Evolutionary conservation across 495 filamentous ascomycete species (phyloP), one percentile per base, ranked within the genome.

Genomic region (Lophiotrema nucula): DNA sequence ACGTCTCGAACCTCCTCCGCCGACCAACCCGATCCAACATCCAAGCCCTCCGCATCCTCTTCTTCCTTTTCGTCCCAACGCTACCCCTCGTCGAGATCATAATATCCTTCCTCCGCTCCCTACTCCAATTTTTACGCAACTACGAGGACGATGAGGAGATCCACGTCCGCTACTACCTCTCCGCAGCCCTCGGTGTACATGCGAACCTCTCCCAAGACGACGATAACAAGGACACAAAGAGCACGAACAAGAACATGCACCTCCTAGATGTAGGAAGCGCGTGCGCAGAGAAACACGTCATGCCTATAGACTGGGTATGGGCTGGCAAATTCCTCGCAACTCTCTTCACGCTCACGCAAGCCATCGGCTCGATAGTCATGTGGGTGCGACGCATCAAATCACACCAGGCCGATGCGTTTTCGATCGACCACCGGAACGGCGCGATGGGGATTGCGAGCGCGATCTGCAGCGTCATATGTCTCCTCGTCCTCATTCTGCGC

Each of bases 291-390:
- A 31, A 52, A 18, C 28, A 11, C 12, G 18, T 35, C 22, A 31
- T 53, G 22, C 50, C 50, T 4, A 28, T 53, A 13, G 39, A 38
- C 22, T 59, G 47, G 47, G 26, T 24, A 16, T 59, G 41, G 47
- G 16, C 37, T 1, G 47, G 56, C 24, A 59, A 59, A 22, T 19
- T 59, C 2, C 21, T 59, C 2, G 56, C 47, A 5, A 23, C 31
- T 3, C 16, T 53, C 1, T 59, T 59, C 27, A 23, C 16, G 22
- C 33, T 59, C 37, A 52, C 47, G 37, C 56, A 53, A 35, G 56
- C 56, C 10, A 45, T 59, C 16, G 56, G 56, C n/a, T 45, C 47
- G 4, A 59, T 53, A 1, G 56, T 59, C 3, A 59, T 59, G 56
- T 59, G 26, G 23, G 56, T 47, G n/a, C 47, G 56, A 4, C 33